phyloP scores from a whole-genome alignment of 805 yeast genomes.

The Lipomyces japonicus region DNA sequence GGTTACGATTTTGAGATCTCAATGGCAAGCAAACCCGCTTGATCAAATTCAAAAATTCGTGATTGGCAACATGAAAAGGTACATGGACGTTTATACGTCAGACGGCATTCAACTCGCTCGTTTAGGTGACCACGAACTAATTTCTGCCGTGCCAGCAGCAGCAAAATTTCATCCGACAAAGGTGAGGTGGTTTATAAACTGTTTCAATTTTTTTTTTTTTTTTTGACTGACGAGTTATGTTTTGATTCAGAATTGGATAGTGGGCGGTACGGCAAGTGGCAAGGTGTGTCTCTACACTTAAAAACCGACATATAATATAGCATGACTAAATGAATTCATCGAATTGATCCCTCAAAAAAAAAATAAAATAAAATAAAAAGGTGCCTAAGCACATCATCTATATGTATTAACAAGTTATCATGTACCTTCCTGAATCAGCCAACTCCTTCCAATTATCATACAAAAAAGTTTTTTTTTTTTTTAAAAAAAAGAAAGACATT shows the following conservation, averaged over 20 bases:
- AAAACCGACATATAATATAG: no score
- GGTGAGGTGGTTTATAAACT: slow-evolving; percentile 8
- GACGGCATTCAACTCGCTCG: slow-evolving; percentile 77
- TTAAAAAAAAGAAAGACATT: no score
- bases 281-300: slow-evolving; percentile 55
- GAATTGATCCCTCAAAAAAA: no score
- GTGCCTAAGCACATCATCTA: background rate
- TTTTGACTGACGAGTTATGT: background rate
- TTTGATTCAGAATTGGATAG: slow-evolving; percentile 66
- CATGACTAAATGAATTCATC: no score
- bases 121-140: slow-evolving; percentile 48
- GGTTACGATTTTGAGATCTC: slow-evolving; percentile 87
- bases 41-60: slow-evolving; percentile 79
- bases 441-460: no score
- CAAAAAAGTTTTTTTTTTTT: no score
- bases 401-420: background rate
- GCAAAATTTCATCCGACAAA: slow-evolving; percentile 74
- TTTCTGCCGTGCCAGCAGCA: slow-evolving; percentile 94
- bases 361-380: background rate
- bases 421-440: background rate
- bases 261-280: slow-evolving; percentile 94
- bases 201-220: background rate
- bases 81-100: slow-evolving; percentile 74
- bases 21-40: slow-evolving; percentile 72
- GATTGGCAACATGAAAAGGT: slow-evolving; percentile 90